Percentiles rank a stretch among this genome's conserved stretches.
These are phyloP conservation scores for Apostasia ramifera DNA, from an alignment of 106 monocot species.

Conservation along the genomic window DNA sequence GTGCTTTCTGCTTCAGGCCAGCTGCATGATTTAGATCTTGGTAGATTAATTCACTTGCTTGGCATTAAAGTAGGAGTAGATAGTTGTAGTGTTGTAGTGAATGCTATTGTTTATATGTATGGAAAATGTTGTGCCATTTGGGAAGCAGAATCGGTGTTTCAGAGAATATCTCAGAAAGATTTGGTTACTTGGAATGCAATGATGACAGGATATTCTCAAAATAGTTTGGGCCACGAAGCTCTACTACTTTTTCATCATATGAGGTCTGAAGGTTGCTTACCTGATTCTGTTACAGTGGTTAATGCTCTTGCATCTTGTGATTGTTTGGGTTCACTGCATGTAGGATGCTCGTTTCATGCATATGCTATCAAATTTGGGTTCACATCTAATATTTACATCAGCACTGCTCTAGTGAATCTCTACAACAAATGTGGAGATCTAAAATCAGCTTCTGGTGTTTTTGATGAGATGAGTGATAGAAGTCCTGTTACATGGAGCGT, in stretches of 20 bases:
- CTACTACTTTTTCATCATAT: constrained; percentile 37
- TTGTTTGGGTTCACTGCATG: constrained; percentile 18
- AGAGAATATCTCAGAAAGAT: constrained; percentile 27
- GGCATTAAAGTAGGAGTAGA: constrained; percentile 32
- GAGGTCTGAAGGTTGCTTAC: constrained; percentile 19
- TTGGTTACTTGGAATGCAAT: constrained; percentile 56
- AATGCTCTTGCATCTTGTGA: constrained; percentile 46
- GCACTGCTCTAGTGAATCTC: constrained; percentile 47
- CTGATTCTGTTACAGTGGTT: constrained; percentile 54
- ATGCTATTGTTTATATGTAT: constrained; percentile 59
- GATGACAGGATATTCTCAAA: constrained; percentile 46
- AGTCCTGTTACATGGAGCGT: constrained; percentile 56
- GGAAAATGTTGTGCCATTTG: constrained; percentile 27
- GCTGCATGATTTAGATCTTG: constrained; percentile 16
- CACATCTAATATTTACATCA: constrained; percentile 34
- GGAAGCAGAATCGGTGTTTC: constrained; percentile 37
- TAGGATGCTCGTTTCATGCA: constrained; percentile 32
- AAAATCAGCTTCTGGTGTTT: constrained; percentile 22
- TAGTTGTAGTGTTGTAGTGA: constrained; percentile 21
- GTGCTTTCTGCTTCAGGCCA: constrained; percentile 44
- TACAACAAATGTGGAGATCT: constrained; percentile 56
- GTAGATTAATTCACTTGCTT: constrained; percentile 32
- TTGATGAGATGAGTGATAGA: constrained; percentile 32
- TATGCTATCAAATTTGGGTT: constrained; percentile 31
- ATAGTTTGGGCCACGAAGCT: constrained; percentile 29